Evolutionary conservation across 1,284 basidiomycete species (phyloP).

Genomic region (Cryptococcus sp.): DNA sequence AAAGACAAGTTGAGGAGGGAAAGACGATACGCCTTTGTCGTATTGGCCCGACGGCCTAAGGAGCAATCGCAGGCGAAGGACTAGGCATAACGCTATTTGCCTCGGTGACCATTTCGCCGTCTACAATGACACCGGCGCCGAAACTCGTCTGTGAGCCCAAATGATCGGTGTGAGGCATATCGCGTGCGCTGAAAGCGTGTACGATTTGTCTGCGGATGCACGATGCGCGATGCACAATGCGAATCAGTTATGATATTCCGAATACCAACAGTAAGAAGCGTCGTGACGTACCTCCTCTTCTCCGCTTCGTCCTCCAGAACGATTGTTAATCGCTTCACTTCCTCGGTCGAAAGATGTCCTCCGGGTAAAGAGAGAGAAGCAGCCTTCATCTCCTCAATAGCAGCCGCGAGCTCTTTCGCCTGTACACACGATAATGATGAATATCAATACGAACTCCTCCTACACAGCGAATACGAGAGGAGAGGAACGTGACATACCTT

Average conservation of each 20-base stretch:
- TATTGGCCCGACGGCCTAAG: neutral
- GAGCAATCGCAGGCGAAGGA: neutral
- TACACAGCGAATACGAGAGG: too few species aligned
- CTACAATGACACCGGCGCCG: too few species aligned
- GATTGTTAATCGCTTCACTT: conserved; percentile 15
- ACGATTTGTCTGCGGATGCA: conserved; percentile 3
- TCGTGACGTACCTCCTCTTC: conserved; percentile 25
- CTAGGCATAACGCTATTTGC: conserved; percentile 4
- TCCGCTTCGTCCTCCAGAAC: conserved; percentile 23
- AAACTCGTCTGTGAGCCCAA: neutral
- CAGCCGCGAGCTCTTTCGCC: conserved; percentile 26
- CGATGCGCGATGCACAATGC: neutral
- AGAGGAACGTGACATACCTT: conserved; percentile 12
- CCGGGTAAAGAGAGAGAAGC: conserved; percentile 30
- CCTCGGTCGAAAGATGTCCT: conserved; percentile 23
- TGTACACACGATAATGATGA: conserved; percentile 1
- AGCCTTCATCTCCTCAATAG: conserved; percentile 25
- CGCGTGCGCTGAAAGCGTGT: conserved; percentile 1
- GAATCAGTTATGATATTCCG: neutral
- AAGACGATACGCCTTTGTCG: neutral
- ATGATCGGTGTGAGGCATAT: conserved; percentile 9
- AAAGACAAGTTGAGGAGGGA: too few species aligned
- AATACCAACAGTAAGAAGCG: neutral
- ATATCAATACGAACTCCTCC: neutral
- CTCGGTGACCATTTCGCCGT: neutral